A percentile compares a stretch with the other conserved stretches of the same genome.
Evolutionary conservation across 345 rosid genomes (phyloP).

Genomic region (Eucalyptus cloeziana): DNA sequence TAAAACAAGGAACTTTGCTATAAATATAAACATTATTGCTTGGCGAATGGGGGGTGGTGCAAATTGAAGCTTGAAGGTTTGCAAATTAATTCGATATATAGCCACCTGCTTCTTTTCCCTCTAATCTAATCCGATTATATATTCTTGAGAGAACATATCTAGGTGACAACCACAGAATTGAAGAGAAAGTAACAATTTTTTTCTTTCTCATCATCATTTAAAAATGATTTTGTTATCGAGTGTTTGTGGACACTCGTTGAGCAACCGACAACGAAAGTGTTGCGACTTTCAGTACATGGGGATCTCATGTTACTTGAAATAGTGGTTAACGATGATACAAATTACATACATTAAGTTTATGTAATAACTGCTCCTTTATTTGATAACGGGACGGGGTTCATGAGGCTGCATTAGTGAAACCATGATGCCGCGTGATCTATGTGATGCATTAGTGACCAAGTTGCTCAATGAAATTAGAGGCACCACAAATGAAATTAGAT

Average conservation of each 20-base stretch:
- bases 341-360: neutral
- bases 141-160: neutral
- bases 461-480: accelerated
- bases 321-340: neutral
- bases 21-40: neutral
- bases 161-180: neutral
- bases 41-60: accelerated
- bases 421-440: neutral
- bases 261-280: neutral
- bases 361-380: neutral
- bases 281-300: accelerated
- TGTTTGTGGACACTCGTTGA: neutral
- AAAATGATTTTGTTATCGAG: neutral
- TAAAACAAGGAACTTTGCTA: neutral
- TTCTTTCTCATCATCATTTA: neutral
- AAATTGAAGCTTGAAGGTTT: neutral
- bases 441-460: neutral
- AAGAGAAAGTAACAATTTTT: neutral
- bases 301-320: neutral
- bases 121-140: accelerated
- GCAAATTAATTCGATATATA: neutral
- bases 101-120: neutral
- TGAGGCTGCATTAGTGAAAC: neutral
- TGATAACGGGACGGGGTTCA: neutral
- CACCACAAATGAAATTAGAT: too few species aligned